Conservation (phyloP, 345 rosid genomes). For the Eutrema japonicum region DNA sequence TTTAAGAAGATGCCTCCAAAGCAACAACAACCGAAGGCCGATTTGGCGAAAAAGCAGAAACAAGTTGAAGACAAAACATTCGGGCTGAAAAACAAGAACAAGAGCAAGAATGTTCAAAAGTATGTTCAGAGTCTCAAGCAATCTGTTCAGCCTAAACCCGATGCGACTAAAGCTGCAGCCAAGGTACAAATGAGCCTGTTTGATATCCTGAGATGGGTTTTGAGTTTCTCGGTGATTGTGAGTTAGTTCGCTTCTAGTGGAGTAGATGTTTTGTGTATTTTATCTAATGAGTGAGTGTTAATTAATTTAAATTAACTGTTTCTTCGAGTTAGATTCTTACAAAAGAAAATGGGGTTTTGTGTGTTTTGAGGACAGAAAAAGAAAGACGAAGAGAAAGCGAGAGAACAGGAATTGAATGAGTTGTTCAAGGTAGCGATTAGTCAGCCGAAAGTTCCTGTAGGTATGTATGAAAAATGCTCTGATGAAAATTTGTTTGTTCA, state of each 20-base stretch:
- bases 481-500: neutral
- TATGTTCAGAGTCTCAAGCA: slow-evolving; percentile 87
- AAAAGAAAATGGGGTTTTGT: neutral
- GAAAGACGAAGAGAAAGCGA: slow-evolving; percentile 97
- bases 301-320: neutral
- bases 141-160: slow-evolving; percentile 79
- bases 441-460: slow-evolving; percentile 92
- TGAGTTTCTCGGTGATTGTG: slow-evolving; percentile 20
- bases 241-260: slow-evolving; percentile 12
- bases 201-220: neutral
- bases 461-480: slow-evolving; percentile 42
- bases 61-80: slow-evolving; percentile 93
- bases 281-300: neutral
- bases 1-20: slow-evolving; percentile 78
- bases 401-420: slow-evolving; percentile 91
- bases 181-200: slow-evolving; percentile 52
- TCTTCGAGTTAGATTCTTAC: slow-evolving; percentile 12
- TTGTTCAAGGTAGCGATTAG: slow-evolving; percentile 89
- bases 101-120: slow-evolving; percentile 94
- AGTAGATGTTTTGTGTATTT: neutral
- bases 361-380: slow-evolving; percentile 65
- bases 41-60: slow-evolving; percentile 93
- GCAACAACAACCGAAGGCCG: slow-evolving; percentile 82
- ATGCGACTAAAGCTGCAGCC: slow-evolving; percentile 63
- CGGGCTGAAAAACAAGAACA: slow-evolving; percentile 91